Evolutionary conservation across 2,329 filamentous ascomycete genomes (phyloP).

Genomic region (Stromatinia cepivora): DNA sequence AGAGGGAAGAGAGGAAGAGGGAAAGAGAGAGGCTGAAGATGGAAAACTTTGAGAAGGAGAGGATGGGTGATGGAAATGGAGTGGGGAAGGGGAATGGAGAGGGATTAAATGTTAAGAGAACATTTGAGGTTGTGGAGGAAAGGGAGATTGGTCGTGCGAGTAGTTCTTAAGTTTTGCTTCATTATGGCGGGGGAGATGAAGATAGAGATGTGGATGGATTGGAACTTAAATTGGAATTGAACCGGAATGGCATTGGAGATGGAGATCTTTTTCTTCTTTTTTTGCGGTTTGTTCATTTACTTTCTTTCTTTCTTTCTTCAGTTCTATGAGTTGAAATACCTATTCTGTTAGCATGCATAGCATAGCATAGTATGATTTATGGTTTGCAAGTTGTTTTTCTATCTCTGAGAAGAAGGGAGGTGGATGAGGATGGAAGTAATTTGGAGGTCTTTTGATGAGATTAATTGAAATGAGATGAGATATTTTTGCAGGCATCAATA

Average conservation of each 20-base stretch:
- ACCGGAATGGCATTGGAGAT: neutral
- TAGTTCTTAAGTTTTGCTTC: neutral
- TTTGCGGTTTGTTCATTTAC: neutral
- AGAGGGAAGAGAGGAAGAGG: neutral
- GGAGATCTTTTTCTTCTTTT: neutral
- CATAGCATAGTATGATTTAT: neutral
- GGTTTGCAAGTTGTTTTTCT: too few species aligned
- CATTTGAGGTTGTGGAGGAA: neutral
- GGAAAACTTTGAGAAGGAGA: too few species aligned
- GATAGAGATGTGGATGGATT: too few species aligned
- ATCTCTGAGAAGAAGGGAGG: too few species aligned
- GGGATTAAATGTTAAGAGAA: conserved; percentile 5
- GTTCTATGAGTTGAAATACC: neutral
- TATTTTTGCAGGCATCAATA: neutral
- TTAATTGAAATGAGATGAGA: neutral
- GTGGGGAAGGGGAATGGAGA: neutral
- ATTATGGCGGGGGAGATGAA: neutral
- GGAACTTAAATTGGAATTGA: neutral
- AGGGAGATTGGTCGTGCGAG: neutral
- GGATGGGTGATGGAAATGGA: too few species aligned
- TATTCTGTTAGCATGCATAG: neutral
- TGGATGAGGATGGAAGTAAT: neutral
- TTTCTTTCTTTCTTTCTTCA: neutral
- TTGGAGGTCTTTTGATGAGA: neutral
- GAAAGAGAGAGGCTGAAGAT: neutral